These are phyloP conservation scores for Hymenoscyphus fraxineus DNA, from an alignment of 2,329 filamentous ascomycete species.

Conservation along the genomic window DNA sequence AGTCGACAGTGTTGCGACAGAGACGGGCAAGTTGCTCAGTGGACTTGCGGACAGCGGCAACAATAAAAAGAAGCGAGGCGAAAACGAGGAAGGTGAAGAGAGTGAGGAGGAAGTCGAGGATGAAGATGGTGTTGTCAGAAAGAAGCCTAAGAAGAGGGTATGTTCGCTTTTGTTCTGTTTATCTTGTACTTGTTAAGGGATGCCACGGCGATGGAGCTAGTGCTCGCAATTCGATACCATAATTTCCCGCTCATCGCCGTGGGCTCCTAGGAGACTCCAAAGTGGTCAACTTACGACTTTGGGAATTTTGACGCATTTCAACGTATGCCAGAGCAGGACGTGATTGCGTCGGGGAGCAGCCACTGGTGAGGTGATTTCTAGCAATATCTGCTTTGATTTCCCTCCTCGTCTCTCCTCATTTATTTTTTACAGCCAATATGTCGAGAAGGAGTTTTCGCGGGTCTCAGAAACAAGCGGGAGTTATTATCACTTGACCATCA, in stretches of 20 bases:
- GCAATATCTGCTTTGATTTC: background rate
- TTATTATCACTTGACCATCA: conserved; percentile 5
- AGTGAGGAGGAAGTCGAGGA: conserved; percentile 61
- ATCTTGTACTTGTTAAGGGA: conserved; percentile 13
- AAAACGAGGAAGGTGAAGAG: conserved; percentile 62
- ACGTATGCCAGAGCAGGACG: no score
- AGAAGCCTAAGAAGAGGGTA: conserved; percentile 74
- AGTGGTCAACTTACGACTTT: no score
- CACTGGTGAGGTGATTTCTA: background rate
- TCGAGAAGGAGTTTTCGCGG: background rate
- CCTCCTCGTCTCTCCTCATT: background rate
- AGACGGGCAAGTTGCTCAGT: conserved; percentile 91
- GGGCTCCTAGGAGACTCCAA: no score
- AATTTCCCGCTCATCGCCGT: background rate
- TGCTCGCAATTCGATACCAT: background rate
- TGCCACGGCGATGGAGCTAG: conserved; percentile 3
- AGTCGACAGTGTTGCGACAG: conserved; percentile 96
- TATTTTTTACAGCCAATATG: background rate
- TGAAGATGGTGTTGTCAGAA: conserved; percentile 47
- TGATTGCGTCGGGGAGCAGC: background rate
- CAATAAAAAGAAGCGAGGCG: conserved; percentile 69
- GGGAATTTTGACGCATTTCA: no score
- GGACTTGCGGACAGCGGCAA: conserved; percentile 82
- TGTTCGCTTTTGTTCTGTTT: conserved; percentile 20
- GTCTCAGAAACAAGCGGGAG: background rate